phyloP scores from a whole-genome alignment of 441 rosid genomes.

The Populus hybrid region DNA sequence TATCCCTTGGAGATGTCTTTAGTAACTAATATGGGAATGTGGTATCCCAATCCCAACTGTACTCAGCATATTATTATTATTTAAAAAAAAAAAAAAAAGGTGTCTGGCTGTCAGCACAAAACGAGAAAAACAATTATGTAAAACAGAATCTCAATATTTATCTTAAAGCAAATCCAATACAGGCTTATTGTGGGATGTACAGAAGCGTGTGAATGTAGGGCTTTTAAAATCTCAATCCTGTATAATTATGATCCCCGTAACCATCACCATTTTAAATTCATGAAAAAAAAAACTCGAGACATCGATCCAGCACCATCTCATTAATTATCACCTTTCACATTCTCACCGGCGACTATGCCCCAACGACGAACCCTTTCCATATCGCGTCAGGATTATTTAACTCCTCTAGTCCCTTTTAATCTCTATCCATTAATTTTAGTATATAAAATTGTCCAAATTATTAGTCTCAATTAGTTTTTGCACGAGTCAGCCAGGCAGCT shows the following conservation, averaged over 20 bases:
- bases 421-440: neutral
- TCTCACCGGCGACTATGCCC: neutral
- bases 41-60: too few species aligned
- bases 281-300: too few species aligned
- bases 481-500: neutral
- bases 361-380: neutral
- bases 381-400: too few species aligned
- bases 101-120: too few species aligned
- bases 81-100: too few species aligned
- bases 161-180: neutral
- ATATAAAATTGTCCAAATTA: neutral
- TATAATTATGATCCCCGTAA: too few species aligned
- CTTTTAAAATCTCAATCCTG: neutral
- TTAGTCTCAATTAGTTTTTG: neutral
- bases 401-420: neutral
- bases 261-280: too few species aligned
- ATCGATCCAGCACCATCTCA: neutral
- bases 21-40: too few species aligned
- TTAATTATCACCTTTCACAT: neutral
- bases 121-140: neutral
- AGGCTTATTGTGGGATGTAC: neutral
- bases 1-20: too few species aligned
- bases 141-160: neutral
- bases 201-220: neutral
- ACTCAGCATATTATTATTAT: too few species aligned